Base-by-base conservation (phyloP, 2,329 filamentous ascomycete genomes). In the Colletotrichum melonis region DNA sequence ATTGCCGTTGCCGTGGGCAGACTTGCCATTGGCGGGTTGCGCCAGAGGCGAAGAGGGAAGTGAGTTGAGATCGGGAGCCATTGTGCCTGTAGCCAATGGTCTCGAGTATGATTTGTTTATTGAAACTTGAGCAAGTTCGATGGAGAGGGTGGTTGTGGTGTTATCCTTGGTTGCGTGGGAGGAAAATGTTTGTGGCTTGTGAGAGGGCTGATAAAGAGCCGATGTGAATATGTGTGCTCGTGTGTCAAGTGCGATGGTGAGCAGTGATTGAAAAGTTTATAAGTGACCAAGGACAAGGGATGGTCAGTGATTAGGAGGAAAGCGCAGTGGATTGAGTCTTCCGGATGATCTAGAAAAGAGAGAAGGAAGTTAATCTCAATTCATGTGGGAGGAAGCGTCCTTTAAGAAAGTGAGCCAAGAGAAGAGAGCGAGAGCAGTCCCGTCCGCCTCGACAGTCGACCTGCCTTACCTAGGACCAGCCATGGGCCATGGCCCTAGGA, bases 51-150 rank as follows among this genome's bases (percentile, higher is more conserved):
- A 92, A 49, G 86, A 84, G 55, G 91, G 89, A 72, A 95, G 87
- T 7, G 92, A 92, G 86, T 94, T 93, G 79, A 94, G 88, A 84
- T 95, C 93, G 63, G 93, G 92, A 76, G 92, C 89, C 92, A 94
- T 93, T 72, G 30, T 63, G 72, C 70, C 63, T 57, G 54, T 63
- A 42, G 64, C 67, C 57, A 63, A 35, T 28, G 30, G 30, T 14
- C 49, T 16, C 16, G 14, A 35, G 35, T 38, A 49, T 30, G n/a
- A 7, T 22, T 55, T 67, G 24, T 42, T 30, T 59, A 28, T 65
- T 42, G 16, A 28, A 28, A 5, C 49, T 42, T 49, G 12, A 56
- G 14, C 63, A 64, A 54, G 22, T n/a, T 16, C 9, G 11, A 7
- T 8, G 26, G 49, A 14, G n/a, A 49, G 2, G 11, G 8, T 6